Evolutionary conservation across 2,329 filamentous ascomycete species (phyloP), one percentile per base, ranked within the genome.

Genomic region (Talaromyces rugulosus): DNA sequence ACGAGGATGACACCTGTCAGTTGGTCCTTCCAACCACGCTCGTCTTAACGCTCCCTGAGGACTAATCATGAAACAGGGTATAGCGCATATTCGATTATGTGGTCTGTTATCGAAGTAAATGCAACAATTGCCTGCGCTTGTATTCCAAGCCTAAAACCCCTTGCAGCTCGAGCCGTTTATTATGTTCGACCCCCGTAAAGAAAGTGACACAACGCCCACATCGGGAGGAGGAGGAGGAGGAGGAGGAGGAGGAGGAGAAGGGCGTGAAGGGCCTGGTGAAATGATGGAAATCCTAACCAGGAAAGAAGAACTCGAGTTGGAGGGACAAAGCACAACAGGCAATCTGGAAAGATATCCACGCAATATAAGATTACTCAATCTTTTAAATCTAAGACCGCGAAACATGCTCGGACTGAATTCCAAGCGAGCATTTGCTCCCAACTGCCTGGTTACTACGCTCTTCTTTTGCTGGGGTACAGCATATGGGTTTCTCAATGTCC

Each of bases 381-480:
- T 47, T 11, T 50, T 60, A n/a, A 60, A 56, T 30, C 16, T 47
- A n/a, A 60, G 40, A 9, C 58, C 58, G n/a, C 30, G 23, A 56
- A 60, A 55, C 33, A 54, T 56, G 51, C 58, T 60, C n/a, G 54
- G 18, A 47, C n/a, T 60, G 40, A 56, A 50, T 47, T 30, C 27
- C 36, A 60, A 51, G 36, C 34, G 50, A 56, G 18, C 40, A 9
- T 34, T 61, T 51, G 16, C 40, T 51, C 30, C 59, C 5, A 56
- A 50, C 33, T 18, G 31, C 33, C 30, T 61, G 12, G 59, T 56
- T 28, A 36, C 52, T 28, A 61, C 14, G 5, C 14, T 56, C 12
- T 50, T 61, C 42, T 56, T 61, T 44, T 23, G 30, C 7, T 60
- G 58, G 58, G 51, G 58, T 9, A 55, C 52, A n/a, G 58, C 58